These are phyloP conservation scores for Trametes meyenii DNA, from an alignment of 768 basidiomycete genomes.

Conservation along the genomic window DNA sequence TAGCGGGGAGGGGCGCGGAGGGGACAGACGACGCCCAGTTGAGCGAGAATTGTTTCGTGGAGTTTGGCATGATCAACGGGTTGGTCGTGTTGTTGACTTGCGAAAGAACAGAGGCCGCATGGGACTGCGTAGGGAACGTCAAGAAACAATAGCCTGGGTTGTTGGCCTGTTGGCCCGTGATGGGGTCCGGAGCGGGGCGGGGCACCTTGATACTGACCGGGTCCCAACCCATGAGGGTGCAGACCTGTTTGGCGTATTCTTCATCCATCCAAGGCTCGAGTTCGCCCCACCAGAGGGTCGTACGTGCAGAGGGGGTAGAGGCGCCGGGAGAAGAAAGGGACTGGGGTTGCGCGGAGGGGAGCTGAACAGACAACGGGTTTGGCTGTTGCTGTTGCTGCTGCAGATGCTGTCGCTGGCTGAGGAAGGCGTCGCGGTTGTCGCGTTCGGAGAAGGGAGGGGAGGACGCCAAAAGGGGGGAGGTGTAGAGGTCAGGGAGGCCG, in stretches of 20 bases:
- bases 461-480: constrained; percentile 25
- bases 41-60: constrained; percentile 76
- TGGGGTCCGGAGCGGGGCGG: constrained; percentile 56
- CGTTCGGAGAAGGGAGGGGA: constrained; percentile 24
- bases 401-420: constrained; percentile 27
- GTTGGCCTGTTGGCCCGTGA: constrained; percentile 67
- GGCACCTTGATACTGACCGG: constrained; percentile 74
- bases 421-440: constrained; percentile 28
- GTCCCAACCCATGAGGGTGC: constrained; percentile 86
- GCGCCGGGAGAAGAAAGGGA: constrained; percentile 33
- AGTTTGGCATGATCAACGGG: constrained; percentile 82
- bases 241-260: constrained; percentile 90
- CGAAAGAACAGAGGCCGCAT: constrained; percentile 70
- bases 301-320: constrained; percentile 38
- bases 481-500: constrained; percentile 28
- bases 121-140: constrained; percentile 73
- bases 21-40: constrained; percentile 67
- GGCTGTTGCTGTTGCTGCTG: constrained; percentile 26
- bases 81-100: constrained; percentile 57
- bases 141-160: constrained; percentile 90
- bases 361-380: constrained; percentile 32
- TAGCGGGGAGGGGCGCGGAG: constrained; percentile 37
- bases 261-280: constrained; percentile 98
- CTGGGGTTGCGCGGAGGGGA: constrained; percentile 28
- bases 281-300: constrained; percentile 84